These are phyloP conservation scores for Tinospora cordifolia DNA, from an alignment of 164 flowering plant genomes.

Conservation along the genomic window DNA sequence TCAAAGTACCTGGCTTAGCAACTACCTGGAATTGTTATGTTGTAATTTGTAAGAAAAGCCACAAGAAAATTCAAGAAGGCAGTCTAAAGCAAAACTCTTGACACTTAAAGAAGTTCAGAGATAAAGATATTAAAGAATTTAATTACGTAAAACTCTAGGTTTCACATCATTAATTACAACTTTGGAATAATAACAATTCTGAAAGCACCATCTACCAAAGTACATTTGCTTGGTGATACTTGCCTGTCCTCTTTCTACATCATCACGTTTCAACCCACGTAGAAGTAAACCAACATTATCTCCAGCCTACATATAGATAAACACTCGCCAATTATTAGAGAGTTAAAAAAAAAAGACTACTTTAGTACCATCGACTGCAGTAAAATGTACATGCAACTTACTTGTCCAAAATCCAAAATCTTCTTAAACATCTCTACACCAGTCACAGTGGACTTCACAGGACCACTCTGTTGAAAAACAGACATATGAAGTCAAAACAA, in stretches of 20 bases:
- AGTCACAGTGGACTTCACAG: slow-evolving; percentile 73
- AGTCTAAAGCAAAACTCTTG: neutral
- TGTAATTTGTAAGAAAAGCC: neutral
- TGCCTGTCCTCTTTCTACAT: slow-evolving; percentile 84
- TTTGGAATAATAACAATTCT: neutral
- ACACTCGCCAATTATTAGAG: neutral
- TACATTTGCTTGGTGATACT: slow-evolving; percentile 6
- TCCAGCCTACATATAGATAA: slow-evolving; percentile 64
- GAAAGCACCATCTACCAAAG: neutral
- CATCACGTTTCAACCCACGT: slow-evolving; percentile 91
- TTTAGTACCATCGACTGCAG: neutral
- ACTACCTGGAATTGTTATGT: slow-evolving; percentile 47
- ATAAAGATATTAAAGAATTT: no score
- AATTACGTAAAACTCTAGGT: neutral
- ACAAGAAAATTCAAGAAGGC: neutral
- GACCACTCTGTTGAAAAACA: slow-evolving; percentile 40
- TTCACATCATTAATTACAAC: neutral
- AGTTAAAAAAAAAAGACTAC: neutral
- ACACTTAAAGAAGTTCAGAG: neutral
- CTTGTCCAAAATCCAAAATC: slow-evolving; percentile 82
- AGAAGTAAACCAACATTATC: slow-evolving; percentile 97
- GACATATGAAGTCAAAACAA: slow-evolving; percentile 6
- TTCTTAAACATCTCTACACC: slow-evolving; percentile 99
- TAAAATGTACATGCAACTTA: slow-evolving; percentile 20
- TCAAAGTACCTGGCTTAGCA: slow-evolving; percentile 71